Evolutionary conservation across 495 filamentous ascomycete species (phyloP), one percentile per base, ranked within the genome.

Genomic region (Xylaria scruposa): DNA sequence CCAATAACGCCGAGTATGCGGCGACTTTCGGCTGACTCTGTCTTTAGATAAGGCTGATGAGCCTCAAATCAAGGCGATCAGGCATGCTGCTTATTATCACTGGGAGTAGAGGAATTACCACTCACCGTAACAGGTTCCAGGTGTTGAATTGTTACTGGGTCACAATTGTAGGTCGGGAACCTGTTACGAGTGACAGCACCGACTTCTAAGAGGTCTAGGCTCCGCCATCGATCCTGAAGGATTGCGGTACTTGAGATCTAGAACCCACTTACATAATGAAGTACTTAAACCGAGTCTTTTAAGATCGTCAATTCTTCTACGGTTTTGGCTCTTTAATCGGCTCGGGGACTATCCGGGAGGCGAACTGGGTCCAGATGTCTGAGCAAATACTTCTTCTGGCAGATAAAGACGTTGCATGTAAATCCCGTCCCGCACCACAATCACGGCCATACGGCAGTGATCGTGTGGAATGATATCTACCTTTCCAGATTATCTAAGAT

Each of bases 21-120:
- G 36, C 42, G 42, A 31, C 21, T 19, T 13, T 13, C 3, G n/a
- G 62, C 9, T 46, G 29, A 65, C 62, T 33, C 24, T 24, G 21
- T 24, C n/a, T 44, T 29, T 10, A 17, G n/a, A 46, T 31, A 10
- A 67, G 63, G 63, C 63, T 53, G 63, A 42, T 13, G 29, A 53
- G 63, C 46, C 63, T 49, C 31, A 36, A 49, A 36, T 13, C 17
- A 29, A 66, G 9, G 29, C n/a, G 26, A 66, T 17, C 21, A 21
- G 61, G 10, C 19, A 17, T 62, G 15, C 21, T 26, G 29, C 10
- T 29, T 29, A n/a, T 44, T 4, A 24, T 63, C 10, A 24, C 40
- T 9, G n/a, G 29, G 21, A 10, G 36, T 9, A 1, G 40, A 33
- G 24, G n/a, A 17, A 44, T 63, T 29, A 1, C 38, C 3, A 3